Conservation (phyloP, 2,329 filamentous ascomycete species). For the Phaeosphaeriaceae sp. region DNA sequence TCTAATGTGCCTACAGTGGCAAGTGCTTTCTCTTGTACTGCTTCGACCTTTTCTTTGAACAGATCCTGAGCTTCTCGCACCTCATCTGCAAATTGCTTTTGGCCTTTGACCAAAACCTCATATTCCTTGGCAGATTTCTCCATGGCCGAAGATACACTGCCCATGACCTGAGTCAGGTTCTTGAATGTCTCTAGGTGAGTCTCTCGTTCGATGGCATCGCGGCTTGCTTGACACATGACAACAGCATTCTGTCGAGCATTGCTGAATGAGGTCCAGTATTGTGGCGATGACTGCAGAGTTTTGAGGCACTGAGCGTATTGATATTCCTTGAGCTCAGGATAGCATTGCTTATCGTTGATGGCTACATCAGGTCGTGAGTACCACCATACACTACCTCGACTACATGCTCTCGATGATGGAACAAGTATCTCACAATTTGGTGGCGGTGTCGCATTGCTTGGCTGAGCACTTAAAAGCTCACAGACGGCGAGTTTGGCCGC, state of each 20-base stretch:
- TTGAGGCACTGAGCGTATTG: slow-evolving; percentile 60
- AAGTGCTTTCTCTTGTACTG: slow-evolving; percentile 27
- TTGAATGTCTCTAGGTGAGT: slow-evolving; percentile 43
- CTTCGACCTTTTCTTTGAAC: slow-evolving; percentile 22
- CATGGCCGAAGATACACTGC: slow-evolving; percentile 28
- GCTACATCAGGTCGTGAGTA: slow-evolving; percentile 11
- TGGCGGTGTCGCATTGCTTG: slow-evolving; percentile 55
- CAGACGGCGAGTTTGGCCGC: slow-evolving; percentile 68
- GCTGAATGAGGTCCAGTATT: slow-evolving; percentile 70
- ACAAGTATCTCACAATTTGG: slow-evolving; percentile 58
- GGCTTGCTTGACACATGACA: slow-evolving; percentile 67
- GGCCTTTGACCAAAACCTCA: slow-evolving; percentile 29
- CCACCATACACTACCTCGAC: slow-evolving; percentile 33
- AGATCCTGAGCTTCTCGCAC: slow-evolving; percentile 26
- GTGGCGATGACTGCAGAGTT: slow-evolving; percentile 60
- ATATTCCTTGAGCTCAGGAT: slow-evolving; percentile 37
- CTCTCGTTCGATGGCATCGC: slow-evolving; percentile 64
- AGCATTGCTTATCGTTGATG: slow-evolving; percentile 37
- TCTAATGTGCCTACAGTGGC: slow-evolving; percentile 22
- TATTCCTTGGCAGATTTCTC: slow-evolving; percentile 31
- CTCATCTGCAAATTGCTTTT: slow-evolving; percentile 30
- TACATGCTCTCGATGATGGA: slow-evolving; percentile 45
- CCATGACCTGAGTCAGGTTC: slow-evolving; percentile 37
- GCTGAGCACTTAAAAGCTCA: slow-evolving; percentile 60
- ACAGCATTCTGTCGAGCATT: slow-evolving; percentile 67